phyloP scores from a whole-genome alignment of 202 grass and related monocot species.

The Dendrocalamus latiflorus region DNA sequence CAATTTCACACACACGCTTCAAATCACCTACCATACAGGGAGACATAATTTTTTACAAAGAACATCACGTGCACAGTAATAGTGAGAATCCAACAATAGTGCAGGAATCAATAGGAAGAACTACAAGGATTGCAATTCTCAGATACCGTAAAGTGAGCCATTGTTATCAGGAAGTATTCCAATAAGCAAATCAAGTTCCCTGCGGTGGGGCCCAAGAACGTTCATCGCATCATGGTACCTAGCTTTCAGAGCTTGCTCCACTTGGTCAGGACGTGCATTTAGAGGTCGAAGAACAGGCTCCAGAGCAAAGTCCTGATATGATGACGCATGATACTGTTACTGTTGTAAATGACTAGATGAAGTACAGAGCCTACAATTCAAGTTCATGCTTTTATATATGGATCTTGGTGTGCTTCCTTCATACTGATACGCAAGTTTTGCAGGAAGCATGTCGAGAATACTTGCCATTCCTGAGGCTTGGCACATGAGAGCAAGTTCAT shows the following conservation, averaged over 20 bases:
- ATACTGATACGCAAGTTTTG: background rate
- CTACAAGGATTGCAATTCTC: too few relatives aligned
- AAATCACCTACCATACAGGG: too few relatives aligned
- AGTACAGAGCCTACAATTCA: background rate
- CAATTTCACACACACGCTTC: too few relatives aligned
- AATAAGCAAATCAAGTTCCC: slow-evolving; percentile 68
- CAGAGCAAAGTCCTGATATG: slow-evolving; percentile 48
- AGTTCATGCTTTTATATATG: background rate
- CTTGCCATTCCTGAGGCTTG: slow-evolving; percentile 76
- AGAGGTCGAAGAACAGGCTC: slow-evolving; percentile 46
- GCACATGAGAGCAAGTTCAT: slow-evolving; percentile 72
- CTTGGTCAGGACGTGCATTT: slow-evolving; percentile 48
- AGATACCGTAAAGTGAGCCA: too few relatives aligned
- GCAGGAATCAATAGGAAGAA: too few relatives aligned
- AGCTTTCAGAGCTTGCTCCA: slow-evolving; percentile 49
- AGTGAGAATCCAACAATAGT: too few relatives aligned
- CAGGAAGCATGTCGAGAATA: slow-evolving; percentile 3
- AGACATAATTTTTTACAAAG: too few relatives aligned
- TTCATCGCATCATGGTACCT: slow-evolving; percentile 45
- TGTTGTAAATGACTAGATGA: background rate
- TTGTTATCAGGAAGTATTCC: too few relatives aligned
- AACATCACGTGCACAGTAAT: too few relatives aligned
- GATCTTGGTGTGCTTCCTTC: too few relatives aligned
- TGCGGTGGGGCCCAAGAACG: slow-evolving; percentile 33
- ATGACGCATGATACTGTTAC: slow-evolving; percentile 16